A percentile compares a stretch with the other conserved stretches of the same genome.
These are phyloP conservation scores for Paecilomyces fulvus DNA, from an alignment of 2,329 filamentous ascomycete species.

Conservation along the genomic window DNA sequence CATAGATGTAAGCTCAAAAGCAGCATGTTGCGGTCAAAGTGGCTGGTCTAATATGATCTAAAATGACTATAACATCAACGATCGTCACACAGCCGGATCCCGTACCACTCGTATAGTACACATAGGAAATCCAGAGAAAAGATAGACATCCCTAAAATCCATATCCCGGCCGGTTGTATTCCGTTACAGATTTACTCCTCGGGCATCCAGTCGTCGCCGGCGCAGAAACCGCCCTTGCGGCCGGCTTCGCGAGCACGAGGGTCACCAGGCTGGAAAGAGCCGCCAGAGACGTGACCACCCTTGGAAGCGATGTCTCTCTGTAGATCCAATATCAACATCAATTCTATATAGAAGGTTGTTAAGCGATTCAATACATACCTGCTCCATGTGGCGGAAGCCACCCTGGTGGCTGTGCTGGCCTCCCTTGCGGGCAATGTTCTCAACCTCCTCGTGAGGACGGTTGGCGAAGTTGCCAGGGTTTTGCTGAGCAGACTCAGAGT, in stretches of 20 bases:
- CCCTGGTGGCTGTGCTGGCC: conserved; percentile 33
- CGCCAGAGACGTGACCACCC: conserved; percentile 9
- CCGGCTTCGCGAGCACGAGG: conserved; percentile 9
- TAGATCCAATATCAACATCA: background rate
- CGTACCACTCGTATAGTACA: background rate
- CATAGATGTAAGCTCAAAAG: too few relatives aligned
- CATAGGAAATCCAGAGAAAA: background rate
- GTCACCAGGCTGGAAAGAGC: conserved; percentile 11
- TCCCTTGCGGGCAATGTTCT: conserved; percentile 42
- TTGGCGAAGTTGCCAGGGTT: conserved; percentile 48
- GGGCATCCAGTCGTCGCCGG: background rate
- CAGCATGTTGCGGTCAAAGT: too few relatives aligned
- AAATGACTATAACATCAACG: too few relatives aligned
- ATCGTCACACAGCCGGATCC: too few relatives aligned
- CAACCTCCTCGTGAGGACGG: conserved; percentile 42
- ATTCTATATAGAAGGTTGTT: background rate
- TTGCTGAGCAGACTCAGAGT: conserved; percentile 11
- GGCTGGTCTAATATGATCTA: too few relatives aligned
- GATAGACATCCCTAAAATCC: background rate
- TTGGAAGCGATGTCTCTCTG: conserved; percentile 10
- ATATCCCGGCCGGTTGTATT: background rate
- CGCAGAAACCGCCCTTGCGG: conserved; percentile 5
- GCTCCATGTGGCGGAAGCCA: conserved; percentile 26
- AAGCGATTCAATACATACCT: background rate
- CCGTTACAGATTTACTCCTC: background rate